Percentiles rank a stretch among this genome's conserved stretches.
Evolutionary conservation across 768 basidiomycete genomes (phyloP).

Genomic region (Tephrocybe sp.): DNA sequence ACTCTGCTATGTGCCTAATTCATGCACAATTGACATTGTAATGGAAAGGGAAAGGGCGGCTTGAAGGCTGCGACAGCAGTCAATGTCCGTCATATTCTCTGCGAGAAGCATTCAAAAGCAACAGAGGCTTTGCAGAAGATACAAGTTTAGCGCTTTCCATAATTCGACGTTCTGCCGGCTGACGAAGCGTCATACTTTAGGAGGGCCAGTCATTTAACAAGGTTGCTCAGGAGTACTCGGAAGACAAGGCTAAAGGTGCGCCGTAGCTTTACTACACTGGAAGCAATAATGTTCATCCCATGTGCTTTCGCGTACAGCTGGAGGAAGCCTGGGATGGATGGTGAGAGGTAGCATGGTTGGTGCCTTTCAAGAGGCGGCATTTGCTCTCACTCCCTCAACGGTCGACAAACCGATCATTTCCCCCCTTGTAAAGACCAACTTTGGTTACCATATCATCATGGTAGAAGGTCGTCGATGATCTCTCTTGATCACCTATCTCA

Average conservation of each 20-base stretch:
- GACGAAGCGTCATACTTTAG: conserved; percentile 27
- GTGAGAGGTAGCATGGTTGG: conserved; percentile 83
- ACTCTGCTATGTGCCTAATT: background rate
- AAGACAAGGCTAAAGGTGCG: conserved; percentile 85
- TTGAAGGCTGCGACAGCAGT: conserved; percentile 79
- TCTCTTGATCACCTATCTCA: background rate
- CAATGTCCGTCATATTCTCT: conserved; percentile 85
- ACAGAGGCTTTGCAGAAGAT: conserved; percentile 77
- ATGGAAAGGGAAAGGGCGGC: conserved; percentile 44
- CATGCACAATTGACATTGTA: background rate
- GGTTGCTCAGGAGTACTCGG: conserved; percentile 86
- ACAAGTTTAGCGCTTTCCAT: conserved; percentile 46
- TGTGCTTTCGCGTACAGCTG: conserved; percentile 43
- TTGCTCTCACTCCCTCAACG: conserved; percentile 73
- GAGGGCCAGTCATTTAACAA: conserved; percentile 83
- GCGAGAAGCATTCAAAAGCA: conserved; percentile 83
- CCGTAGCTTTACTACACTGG: background rate
- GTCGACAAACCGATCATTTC: conserved; percentile 76
- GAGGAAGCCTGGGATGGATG: conserved; percentile 89
- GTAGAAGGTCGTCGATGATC: conserved; percentile 72
- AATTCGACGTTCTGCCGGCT: background rate
- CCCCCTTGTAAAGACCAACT: conserved; percentile 75
- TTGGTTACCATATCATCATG: conserved; percentile 91
- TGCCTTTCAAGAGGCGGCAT: conserved; percentile 88
- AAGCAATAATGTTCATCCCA: background rate